Evolutionary conservation across 2,329 filamentous ascomycete genomes (phyloP), one percentile per base, ranked within the genome.

Genomic region (Ceratocystis lukuohia): DNA sequence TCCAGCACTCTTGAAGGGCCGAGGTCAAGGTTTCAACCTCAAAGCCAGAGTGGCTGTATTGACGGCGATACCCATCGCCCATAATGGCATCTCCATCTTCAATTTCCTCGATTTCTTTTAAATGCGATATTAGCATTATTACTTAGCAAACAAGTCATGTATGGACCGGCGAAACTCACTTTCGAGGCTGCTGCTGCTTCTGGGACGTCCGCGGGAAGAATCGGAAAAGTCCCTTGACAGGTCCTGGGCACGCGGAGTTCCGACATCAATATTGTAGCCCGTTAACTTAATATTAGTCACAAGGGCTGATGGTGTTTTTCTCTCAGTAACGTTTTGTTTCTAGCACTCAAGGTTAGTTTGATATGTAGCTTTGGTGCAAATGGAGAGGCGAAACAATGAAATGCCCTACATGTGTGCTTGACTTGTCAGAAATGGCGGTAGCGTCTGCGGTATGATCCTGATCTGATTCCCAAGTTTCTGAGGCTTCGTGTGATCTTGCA

Each of bases 1-100:
- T 95, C 92, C 92, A 96, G 75, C 91, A 96, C 77, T 96, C 90
- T 69, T 88, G 84, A 17, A 96, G 79, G 1, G 91, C 90, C 37
- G 84, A 84, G 69, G 84, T 84, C n/a, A 96, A 78, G 6, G 88
- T 87, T 30, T 76, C 78, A 28, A 89, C 78, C 71, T 91, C 87
- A 63, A 46, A 25, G 41, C 17, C 80, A 79, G 66, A 84, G 79
- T n/a, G 82, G 25, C 8, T 22, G 20, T 10, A 57, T 8, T 15
- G 56, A 25, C 61, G 30, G 37, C 37, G 37, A 12, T 41, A 41
- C 10, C 37, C 37, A 8, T 62, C 48, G 20, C 17, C 50, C 79
- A 66, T 87, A 80, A 1, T 75, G 78, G 74, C 76, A 69, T 82
- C 80, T 67, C 82, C 80, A 53, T 79, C 77, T 65, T 83, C 81